Conservation (phyloP, 2,329 filamentous ascomycete genomes). For the Ceratocystis cubensis region DNA sequence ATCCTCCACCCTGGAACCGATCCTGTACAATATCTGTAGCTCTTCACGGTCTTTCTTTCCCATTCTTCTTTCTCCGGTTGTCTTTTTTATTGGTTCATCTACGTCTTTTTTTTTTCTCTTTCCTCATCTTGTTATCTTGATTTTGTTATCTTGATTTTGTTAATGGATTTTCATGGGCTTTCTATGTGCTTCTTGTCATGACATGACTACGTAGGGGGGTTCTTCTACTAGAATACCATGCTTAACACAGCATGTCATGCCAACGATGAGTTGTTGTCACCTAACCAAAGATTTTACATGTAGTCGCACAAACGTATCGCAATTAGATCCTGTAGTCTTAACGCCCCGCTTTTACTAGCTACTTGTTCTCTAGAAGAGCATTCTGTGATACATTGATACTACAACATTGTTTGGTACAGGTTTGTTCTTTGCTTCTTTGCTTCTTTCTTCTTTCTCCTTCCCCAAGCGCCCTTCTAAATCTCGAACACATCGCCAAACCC, state of each 20-base stretch:
- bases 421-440: neutral
- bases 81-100: neutral
- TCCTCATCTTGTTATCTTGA: neutral
- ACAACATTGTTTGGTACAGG: no score
- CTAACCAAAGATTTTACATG: no score
- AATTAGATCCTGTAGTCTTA: no score
- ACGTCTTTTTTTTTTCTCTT: slow-evolving; percentile 2
- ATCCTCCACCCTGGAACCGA: no score
- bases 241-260: neutral
- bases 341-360: no score
- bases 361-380: no score
- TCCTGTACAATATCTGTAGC: slow-evolving; percentile 6
- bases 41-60: neutral
- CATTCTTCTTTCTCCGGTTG: neutral
- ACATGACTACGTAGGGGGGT: neutral
- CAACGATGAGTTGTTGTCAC: no score
- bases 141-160: neutral
- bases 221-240: neutral
- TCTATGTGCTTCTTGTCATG: neutral
- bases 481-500: slow-evolving; percentile 54
- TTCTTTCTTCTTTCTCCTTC: neutral
- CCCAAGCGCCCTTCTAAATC: slow-evolving; percentile 30
- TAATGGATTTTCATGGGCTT: neutral
- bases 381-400: no score
- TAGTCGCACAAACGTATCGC: no score